Base-by-base conservation (phyloP, 768 basidiomycete species). In the Amanita polypyramis region DNA sequence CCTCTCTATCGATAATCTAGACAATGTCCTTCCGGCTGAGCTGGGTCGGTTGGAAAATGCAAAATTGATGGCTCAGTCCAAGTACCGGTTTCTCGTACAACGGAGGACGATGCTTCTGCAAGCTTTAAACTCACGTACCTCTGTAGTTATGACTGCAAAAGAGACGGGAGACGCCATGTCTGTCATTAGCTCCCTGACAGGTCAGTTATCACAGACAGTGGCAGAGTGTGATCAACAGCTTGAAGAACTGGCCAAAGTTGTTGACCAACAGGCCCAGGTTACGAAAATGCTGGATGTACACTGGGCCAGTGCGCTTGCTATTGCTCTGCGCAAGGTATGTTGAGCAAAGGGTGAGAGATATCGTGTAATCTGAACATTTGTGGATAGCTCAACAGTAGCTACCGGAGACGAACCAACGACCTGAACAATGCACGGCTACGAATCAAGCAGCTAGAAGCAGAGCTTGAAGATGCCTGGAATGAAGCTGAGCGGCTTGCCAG, bases 381-480 rank as follows among this genome's bases (percentile, higher is more conserved):
- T 23, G 21, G 20, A 34, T 52, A 75, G 73, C 69, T 90, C 23
- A 89, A 90, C 58, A 74, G 73, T 39, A 82, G 82, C 44, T 86
- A 85, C 51, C 77, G 79, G 4, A 76, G 77, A 34, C 76, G 85
- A 30, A 78, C 73, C 0, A 58, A 68, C 1, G 84, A 89, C 21
- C 68, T 86, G 21, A 60, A 65, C 25, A 62, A 66, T 6, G 68
- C 75, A 4, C 70, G 69, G 45, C 58, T 68, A 9, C 67, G 70
- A 32, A 72, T 84, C 19, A 64, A 63, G 20, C 69, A 75, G 45
- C 72, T 90, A 17, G 72, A 83, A 55, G 82, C 73, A 11, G 83
- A 87, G 53, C 68, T 89, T 19, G 78, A 82, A 41, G 88, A 90
- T 45, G 88, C 86, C 0, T 90, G 88, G 88, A 72, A 72, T 40